Conservation (phyloP, 1,139 yeast genomes). For the Scheffersomyces lignicola region DNA sequence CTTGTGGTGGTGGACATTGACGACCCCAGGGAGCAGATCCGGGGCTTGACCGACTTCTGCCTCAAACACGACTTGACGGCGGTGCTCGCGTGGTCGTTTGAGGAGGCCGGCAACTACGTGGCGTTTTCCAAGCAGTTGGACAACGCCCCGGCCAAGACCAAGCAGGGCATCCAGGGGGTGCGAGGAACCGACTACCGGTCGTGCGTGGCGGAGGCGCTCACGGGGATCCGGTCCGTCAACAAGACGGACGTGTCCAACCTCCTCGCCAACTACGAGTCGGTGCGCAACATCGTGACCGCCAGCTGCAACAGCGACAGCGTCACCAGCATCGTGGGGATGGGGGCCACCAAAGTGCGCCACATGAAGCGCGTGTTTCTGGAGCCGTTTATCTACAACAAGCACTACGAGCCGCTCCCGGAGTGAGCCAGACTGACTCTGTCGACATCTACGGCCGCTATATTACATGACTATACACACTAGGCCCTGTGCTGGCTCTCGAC, state of each 20-base stretch:
- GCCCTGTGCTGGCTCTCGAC: conserved; percentile 34
- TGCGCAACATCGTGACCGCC: conserved; percentile 46
- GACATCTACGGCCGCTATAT: conserved; percentile 3
- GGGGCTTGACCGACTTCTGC: conserved; percentile 70
- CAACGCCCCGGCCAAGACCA: conserved; percentile 24
- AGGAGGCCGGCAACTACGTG: conserved; percentile 83
- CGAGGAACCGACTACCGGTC: conserved; percentile 47
- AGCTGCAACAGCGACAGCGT: conserved; percentile 28
- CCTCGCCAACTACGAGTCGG: conserved; percentile 52
- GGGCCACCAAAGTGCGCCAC: conserved; percentile 50
- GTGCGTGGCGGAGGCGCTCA: conserved; percentile 51
- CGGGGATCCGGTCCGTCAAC: conserved; percentile 54
- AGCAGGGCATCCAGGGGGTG: conserved; percentile 40
- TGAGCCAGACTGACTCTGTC: conserved; percentile 3
- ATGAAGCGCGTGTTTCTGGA: conserved; percentile 48
- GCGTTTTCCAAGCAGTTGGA: conserved; percentile 52
- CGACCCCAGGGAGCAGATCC: conserved; percentile 65
- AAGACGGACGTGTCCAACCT: conserved; percentile 60
- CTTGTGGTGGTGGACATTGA: conserved; percentile 79
- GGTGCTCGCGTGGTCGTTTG: conserved; percentile 77
- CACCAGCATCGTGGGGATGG: conserved; percentile 52
- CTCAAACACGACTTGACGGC: conserved; percentile 70
- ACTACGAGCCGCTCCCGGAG: conserved; percentile 14
- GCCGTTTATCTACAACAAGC: conserved; percentile 52
- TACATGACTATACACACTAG: conserved; percentile 1